These are phyloP conservation scores for Pythium utonaiense DNA, from an alignment of 352 stramenopile genomes.

Conservation along the genomic window DNA sequence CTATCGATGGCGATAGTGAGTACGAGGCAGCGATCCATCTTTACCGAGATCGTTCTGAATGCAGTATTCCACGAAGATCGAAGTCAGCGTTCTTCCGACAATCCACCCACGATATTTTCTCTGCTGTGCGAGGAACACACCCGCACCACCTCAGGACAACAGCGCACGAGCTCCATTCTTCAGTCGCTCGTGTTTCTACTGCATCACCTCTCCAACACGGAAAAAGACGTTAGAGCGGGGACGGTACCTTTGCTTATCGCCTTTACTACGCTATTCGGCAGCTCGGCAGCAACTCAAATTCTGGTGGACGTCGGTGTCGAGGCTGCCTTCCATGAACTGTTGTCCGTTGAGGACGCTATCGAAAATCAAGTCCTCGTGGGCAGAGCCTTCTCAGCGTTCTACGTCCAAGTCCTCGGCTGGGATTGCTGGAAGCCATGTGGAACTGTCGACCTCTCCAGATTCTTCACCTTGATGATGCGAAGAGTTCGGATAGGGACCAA, in stretches of 20 bases:
- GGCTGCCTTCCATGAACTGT: neutral
- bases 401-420: neutral
- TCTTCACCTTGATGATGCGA: neutral
- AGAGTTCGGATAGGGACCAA: neutral
- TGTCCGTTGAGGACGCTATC: neutral
- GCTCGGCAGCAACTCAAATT: neutral
- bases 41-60: neutral
- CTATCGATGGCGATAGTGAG: neutral
- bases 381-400: slow-evolving; percentile 1
- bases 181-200: slow-evolving; percentile 1
- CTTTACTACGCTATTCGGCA: neutral
- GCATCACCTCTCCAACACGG: neutral
- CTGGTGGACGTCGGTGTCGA: neutral
- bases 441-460: neutral
- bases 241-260: neutral
- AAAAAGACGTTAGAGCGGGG: neutral
- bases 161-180: neutral
- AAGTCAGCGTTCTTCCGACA: neutral
- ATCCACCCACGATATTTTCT: neutral
- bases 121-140: slow-evolving; percentile 1
- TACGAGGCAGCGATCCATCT: neutral
- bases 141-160: neutral
- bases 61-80: neutral
- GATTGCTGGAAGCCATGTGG: neutral
- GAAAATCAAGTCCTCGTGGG: neutral